Evolutionary conservation across 2,329 filamentous ascomycete genomes (phyloP), one percentile per base, ranked within the genome.

Genomic region (Xylariomycetidae sp.): DNA sequence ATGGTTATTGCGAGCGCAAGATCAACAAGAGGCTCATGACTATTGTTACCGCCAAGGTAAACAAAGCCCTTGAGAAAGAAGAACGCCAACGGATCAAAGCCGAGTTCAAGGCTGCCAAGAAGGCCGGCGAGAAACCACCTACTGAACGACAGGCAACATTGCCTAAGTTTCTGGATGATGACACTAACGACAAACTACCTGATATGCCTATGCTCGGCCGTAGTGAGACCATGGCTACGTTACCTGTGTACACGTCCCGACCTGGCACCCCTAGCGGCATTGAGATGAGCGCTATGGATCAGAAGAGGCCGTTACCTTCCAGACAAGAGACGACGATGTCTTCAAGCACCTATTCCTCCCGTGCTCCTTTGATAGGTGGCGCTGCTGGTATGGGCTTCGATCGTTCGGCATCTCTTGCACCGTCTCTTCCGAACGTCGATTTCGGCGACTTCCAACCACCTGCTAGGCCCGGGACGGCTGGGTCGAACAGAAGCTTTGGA

Each of bases 1-100:
- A 79, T 5, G 80, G 81, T 16, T 98, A 94, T 64, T 97, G 92
- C 57, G 83, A 86, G 41, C 82, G 88, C 28, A 97, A 97, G 66
- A 82, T 95, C 57, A 94, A 94, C 62, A 82, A 78, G 50, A 74
- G 88, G 46, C 71, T 98, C 46, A 84, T 84, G 53, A 80, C 80
- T 47, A 92, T 97, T 45, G 89, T 97, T 4, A 80, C 80, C 34
- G 75, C 70, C 50, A 96, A 92, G 63, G 85, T 95, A 50, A 88
- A 92, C 62, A 89, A 88, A 58, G 90, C 88, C 0, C 64, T 97
- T 16, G 84, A 82, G 32, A 88, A 88, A 49, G 84, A 92, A 33
- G 80, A 84, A 56, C 70, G 69, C 41, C 76, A 72, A 49, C 69
- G 72, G 47, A 62, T 63, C 16, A 74, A 67, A 50, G 70, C 66